Evolutionary conservation across 2,329 filamentous ascomycete species (phyloP).

Genomic region (Sclerotinia spermophila): DNA sequence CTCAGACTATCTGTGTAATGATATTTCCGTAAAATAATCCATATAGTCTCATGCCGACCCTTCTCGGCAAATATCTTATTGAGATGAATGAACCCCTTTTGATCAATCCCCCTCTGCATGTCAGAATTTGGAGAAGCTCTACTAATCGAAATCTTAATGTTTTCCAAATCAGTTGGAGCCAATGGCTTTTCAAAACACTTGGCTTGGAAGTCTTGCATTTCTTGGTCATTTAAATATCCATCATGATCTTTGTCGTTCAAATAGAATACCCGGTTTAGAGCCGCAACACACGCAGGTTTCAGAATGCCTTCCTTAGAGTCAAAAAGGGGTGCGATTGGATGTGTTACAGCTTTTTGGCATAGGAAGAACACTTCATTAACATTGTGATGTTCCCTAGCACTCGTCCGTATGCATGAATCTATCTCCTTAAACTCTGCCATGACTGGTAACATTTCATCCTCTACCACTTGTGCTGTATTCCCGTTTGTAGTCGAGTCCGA

Average conservation of each 20-base stretch:
- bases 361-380: slow-evolving; percentile 97
- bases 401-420: slow-evolving; percentile 94
- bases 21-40: slow-evolving; percentile 93
- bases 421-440: slow-evolving; percentile 99
- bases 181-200: slow-evolving; percentile 91
- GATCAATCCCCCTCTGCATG: slow-evolving; percentile 69
- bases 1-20: slow-evolving; percentile 95
- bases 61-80: slow-evolving; percentile 98
- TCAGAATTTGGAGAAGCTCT: slow-evolving; percentile 62
- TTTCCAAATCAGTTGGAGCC: slow-evolving; percentile 74
- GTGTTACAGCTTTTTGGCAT: slow-evolving; percentile 96
- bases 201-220: slow-evolving; percentile 85
- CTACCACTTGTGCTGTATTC: slow-evolving; percentile 77
- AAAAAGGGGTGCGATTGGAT: slow-evolving; percentile 93
- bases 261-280: slow-evolving; percentile 88
- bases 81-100: slow-evolving; percentile 78
- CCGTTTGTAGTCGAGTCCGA: slow-evolving; percentile 77
- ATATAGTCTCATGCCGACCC: slow-evolving; percentile 95
- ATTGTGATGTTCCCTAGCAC: slow-evolving; percentile 86
- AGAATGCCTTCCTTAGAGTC: slow-evolving; percentile 88
- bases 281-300: slow-evolving; percentile 84
- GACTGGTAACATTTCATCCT: slow-evolving; percentile 96
- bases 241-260: slow-evolving; percentile 96
- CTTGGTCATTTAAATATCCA: slow-evolving; percentile 81
- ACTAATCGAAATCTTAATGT: slow-evolving; percentile 84